Evolutionary conservation across 331 rosid species (phyloP).

Genomic region (Rosa hybrid): DNA sequence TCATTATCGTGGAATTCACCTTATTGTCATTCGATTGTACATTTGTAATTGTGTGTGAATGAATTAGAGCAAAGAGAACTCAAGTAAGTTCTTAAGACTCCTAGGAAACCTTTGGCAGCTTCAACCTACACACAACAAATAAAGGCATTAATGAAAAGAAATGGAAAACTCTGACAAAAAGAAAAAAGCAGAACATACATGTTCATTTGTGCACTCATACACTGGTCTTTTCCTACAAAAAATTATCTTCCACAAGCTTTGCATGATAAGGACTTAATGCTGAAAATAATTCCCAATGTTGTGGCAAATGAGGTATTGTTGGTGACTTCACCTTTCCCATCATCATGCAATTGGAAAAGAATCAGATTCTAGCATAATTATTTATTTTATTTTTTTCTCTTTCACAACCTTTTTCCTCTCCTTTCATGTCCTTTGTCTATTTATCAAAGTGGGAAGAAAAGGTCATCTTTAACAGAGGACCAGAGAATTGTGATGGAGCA

Average conservation of each 20-base stretch:
- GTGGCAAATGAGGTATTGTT: slow-evolving; percentile 76
- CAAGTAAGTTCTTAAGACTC: slow-evolving; percentile 74
- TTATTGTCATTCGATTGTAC: slow-evolving; percentile 96
- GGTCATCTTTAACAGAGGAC: no score
- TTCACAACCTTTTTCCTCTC: no score
- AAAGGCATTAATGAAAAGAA: neutral
- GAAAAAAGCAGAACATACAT: slow-evolving; percentile 51
- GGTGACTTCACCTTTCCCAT: slow-evolving; percentile 77
- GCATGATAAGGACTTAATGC: slow-evolving; percentile 79
- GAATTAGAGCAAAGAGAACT: slow-evolving; percentile 87
- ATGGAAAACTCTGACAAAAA: neutral
- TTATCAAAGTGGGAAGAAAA: no score
- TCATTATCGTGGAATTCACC: slow-evolving; percentile 39
- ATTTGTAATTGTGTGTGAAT: slow-evolving; percentile 96
- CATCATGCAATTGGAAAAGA: slow-evolving; percentile 25
- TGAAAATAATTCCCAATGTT: slow-evolving; percentile 69
- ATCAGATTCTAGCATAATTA: slow-evolving; percentile 16
- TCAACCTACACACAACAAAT: slow-evolving; percentile 47
- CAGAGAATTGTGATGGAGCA: no score
- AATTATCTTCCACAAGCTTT: slow-evolving; percentile 93
- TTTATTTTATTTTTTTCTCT: neutral
- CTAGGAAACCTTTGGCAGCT: slow-evolving; percentile 87
- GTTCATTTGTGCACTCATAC: slow-evolving; percentile 85
- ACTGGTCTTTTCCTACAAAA: slow-evolving; percentile 81
- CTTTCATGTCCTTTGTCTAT: no score